A percentile compares a stretch with the other conserved stretches of the same genome.
Evolutionary conservation across 1,139 yeast species (phyloP).

Genomic region (Suhomyces guaymorum): DNA sequence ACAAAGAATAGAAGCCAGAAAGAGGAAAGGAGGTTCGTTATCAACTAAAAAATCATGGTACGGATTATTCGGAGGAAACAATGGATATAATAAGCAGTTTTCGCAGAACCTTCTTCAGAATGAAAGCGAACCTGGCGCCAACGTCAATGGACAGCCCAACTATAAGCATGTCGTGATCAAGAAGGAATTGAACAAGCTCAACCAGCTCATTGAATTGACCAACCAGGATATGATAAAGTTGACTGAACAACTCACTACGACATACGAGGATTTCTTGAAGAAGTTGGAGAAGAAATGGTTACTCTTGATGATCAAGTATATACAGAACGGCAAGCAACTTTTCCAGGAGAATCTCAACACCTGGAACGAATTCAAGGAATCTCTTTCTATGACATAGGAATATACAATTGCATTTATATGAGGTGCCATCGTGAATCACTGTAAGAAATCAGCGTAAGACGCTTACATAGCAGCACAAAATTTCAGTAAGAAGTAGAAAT

Average conservation of each 20-base stretch:
- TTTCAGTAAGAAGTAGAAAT: too few species aligned
- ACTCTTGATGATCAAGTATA: slow-evolving; percentile 37
- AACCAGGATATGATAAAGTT: slow-evolving; percentile 39
- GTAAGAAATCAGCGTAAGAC: too few species aligned
- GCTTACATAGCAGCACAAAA: too few species aligned
- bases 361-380: slow-evolving; percentile 39
- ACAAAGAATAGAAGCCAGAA: slow-evolving; percentile 29
- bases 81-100: slow-evolving; percentile 18
- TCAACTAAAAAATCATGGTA: slow-evolving; percentile 43
- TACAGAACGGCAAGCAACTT: slow-evolving; percentile 38
- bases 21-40: slow-evolving; percentile 22
- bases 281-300: slow-evolving; percentile 47
- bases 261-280: slow-evolving; percentile 33
- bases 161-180: slow-evolving; percentile 39
- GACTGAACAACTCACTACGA: slow-evolving; percentile 33
- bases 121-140: slow-evolving; percentile 6
- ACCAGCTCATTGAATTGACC: slow-evolving; percentile 42
- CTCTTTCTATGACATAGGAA: slow-evolving; percentile 7
- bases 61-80: slow-evolving; percentile 47
- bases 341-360: slow-evolving; percentile 40
- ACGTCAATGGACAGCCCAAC: slow-evolving; percentile 19
- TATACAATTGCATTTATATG: neutral
- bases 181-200: slow-evolving; percentile 43
- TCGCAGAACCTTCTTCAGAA: slow-evolving; percentile 8
- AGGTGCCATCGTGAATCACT: too few species aligned